These are phyloP conservation scores for Fusarium sp. DNA, from an alignment of 2,329 filamentous ascomycete species.

Conservation along the genomic window DNA sequence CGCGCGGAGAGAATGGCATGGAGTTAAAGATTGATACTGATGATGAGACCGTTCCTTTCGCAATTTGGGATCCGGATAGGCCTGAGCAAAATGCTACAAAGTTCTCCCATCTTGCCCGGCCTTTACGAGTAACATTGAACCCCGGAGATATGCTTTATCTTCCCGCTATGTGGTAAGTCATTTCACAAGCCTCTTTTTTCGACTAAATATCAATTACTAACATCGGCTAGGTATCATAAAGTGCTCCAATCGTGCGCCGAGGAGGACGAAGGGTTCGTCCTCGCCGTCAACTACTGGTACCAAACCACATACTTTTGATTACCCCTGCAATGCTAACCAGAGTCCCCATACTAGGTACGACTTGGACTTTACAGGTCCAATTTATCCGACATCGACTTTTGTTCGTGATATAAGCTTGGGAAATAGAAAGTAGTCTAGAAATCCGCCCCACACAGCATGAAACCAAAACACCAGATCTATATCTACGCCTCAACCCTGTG, in stretches of 20 bases:
- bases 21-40: constrained; percentile 47
- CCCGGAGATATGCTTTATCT: constrained; percentile 84
- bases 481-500: not conserved
- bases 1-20: constrained; percentile 44
- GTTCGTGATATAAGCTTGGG: constrained; percentile 50
- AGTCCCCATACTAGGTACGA: constrained; percentile 68
- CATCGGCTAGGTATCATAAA: constrained; percentile 74
- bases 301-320: not conserved
- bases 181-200: no score
- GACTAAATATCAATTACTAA: not conserved
- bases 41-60: constrained; percentile 65
- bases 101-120: constrained; percentile 67
- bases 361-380: constrained; percentile 75
- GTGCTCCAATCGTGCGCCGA: constrained; percentile 74
- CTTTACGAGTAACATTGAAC: constrained; percentile 72
- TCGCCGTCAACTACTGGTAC: constrained; percentile 85
- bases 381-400: constrained; percentile 70
- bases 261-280: constrained; percentile 76
- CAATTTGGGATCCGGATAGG: constrained; percentile 77
- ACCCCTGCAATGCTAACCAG: not conserved
- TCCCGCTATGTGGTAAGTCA: constrained; percentile 76
- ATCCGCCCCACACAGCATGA: constrained; percentile 13
- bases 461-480: constrained; percentile 24
- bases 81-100: constrained; percentile 58
- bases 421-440: constrained; percentile 10